Conservation (phyloP, 345 rosid species). For the Garcia nutans region DNA sequence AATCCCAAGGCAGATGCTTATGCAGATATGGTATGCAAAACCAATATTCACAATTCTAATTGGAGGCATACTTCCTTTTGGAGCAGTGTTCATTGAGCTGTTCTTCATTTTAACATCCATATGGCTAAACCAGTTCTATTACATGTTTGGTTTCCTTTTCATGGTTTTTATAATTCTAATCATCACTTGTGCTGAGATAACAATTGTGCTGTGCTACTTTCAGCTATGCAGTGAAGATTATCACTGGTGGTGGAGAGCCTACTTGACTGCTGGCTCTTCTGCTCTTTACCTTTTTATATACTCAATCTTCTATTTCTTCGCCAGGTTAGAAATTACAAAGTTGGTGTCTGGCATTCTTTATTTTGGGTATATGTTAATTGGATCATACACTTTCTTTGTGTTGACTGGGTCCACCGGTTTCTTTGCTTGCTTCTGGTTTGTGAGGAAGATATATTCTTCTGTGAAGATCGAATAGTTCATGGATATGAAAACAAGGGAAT, state of each 20-base stretch:
- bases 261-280: slow-evolving; percentile 44
- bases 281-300: slow-evolving; percentile 45
- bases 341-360: slow-evolving; percentile 36
- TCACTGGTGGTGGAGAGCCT: slow-evolving; percentile 48
- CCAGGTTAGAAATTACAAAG: slow-evolving; percentile 43
- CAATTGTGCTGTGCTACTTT: slow-evolving; percentile 43
- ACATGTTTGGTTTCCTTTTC: slow-evolving; percentile 48
- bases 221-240: slow-evolving; percentile 49
- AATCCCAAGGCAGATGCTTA: slow-evolving; percentile 48
- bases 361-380: slow-evolving; percentile 44
- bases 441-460: slow-evolving; percentile 40
- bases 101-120: slow-evolving; percentile 46
- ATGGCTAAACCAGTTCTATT: slow-evolving; percentile 52
- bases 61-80: slow-evolving; percentile 47
- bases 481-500: too few species aligned
- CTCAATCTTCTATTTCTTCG: slow-evolving; percentile 42
- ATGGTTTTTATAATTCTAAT: slow-evolving; percentile 40
- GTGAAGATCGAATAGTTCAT: slow-evolving; percentile 36
- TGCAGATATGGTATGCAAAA: slow-evolving; percentile 42
- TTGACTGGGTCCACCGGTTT: slow-evolving; percentile 42
- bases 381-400: slow-evolving; percentile 41
- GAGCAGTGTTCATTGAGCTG: slow-evolving; percentile 45
- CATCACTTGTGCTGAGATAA: slow-evolving; percentile 45
- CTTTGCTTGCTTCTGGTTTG: slow-evolving; percentile 45
- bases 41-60: slow-evolving; percentile 37